phyloP scores from a whole-genome alignment of 164 flowering plant genomes.

The Platanus orientalis region DNA sequence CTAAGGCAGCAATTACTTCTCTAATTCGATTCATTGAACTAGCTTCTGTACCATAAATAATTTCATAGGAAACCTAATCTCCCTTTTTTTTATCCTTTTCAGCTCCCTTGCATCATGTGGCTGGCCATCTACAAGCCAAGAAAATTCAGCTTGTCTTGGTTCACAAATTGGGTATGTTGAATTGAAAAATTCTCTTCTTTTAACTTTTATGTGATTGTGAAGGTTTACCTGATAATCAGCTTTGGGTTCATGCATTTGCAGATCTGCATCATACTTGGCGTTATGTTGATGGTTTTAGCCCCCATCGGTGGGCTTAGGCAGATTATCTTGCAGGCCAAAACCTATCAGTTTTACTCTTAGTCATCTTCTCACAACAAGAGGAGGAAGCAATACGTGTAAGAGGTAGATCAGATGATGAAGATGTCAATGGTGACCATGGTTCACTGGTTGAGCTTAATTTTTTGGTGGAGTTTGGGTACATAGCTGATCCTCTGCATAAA shows the following conservation, averaged over 20 bases:
- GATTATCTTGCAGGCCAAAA: slow-evolving; percentile 36
- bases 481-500: no score
- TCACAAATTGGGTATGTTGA: slow-evolving; percentile 38
- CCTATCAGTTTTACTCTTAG: slow-evolving; percentile 40
- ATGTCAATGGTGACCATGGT: no score
- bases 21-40: no score
- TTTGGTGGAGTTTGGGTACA: no score
- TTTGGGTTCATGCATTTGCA: slow-evolving; percentile 12
- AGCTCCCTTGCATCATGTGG: slow-evolving; percentile 69
- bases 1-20: no score
- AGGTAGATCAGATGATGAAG: no score
- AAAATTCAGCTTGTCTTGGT: slow-evolving; percentile 43
- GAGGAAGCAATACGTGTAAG: no score
- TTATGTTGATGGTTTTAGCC: slow-evolving; percentile 34
- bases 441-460: no score
- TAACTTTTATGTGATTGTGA: no score
- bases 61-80: no score
- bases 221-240: no score
- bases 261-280: slow-evolving; percentile 47
- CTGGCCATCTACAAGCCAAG: slow-evolving; percentile 41
- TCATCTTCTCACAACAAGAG: background rate
- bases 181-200: background rate
- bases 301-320: slow-evolving; percentile 51
- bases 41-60: no score
- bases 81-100: slow-evolving; percentile 1